phyloP scores from a whole-genome alignment of 176 grass and related monocot species.

The Carex cristatella region DNA sequence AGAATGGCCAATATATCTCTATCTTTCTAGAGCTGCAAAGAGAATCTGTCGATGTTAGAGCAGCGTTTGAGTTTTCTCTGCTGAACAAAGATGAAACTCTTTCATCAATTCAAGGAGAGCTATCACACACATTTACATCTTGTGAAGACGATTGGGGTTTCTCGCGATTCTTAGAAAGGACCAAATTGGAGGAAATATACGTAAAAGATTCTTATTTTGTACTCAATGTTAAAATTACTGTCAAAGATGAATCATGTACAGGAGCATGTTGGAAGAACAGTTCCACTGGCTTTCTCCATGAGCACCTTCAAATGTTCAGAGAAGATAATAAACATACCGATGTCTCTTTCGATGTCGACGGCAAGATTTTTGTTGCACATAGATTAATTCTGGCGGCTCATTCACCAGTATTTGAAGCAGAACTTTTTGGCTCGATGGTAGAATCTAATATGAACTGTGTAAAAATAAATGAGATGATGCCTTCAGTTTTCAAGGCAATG shows the following conservation, averaged over 20 bases:
- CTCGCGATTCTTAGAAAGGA: too few relatives aligned
- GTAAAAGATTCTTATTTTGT: too few relatives aligned
- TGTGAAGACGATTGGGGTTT: too few relatives aligned
- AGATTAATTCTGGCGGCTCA: not conserved
- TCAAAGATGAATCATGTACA: too few relatives aligned
- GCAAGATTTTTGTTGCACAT: not conserved
- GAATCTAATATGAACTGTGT: not conserved
- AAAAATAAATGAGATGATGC: slow-evolving; percentile 6
- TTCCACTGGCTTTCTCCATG: too few relatives aligned
- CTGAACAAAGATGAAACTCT: not conserved
- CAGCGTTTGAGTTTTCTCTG: not conserved
- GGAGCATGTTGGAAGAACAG: too few relatives aligned
- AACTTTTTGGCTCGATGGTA: not conserved
- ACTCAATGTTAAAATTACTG: too few relatives aligned
- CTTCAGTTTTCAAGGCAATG: slow-evolving; percentile 8
- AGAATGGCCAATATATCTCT: not conserved
- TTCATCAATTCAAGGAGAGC: not conserved
- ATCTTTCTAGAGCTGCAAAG: not conserved
- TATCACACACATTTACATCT: not conserved
- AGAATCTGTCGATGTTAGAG: not conserved
- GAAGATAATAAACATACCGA: too few relatives aligned
- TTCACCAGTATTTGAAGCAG: not conserved
- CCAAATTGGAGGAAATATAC: too few relatives aligned
- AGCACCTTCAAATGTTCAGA: too few relatives aligned
- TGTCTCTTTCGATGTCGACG: not conserved